Percentiles rank a stretch among this genome's conserved stretches.
These are phyloP conservation scores for Lodderomyces parapsilosis DNA, from an alignment of 1,139 yeast species.

Conservation along the genomic window DNA sequence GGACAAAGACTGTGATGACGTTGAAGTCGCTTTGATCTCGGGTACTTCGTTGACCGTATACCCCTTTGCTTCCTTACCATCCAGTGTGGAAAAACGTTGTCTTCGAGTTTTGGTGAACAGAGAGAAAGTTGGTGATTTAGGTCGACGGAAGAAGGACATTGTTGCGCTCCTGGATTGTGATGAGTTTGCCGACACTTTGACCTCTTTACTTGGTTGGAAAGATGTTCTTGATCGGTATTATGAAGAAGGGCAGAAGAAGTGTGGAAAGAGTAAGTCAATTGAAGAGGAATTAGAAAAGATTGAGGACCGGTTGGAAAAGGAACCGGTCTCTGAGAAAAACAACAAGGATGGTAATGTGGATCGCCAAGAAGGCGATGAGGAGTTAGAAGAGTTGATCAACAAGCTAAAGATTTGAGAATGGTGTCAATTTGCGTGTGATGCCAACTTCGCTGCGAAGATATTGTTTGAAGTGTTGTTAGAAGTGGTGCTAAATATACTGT, in stretches of 20 bases:
- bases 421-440: too few species aligned
- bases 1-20: slow-evolving; percentile 58
- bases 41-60: slow-evolving; percentile 89
- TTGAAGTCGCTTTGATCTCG: slow-evolving; percentile 82
- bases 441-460: too few species aligned
- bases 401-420: neutral
- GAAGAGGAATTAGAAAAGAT: slow-evolving; percentile 12
- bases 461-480: too few species aligned
- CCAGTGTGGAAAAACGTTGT: slow-evolving; percentile 51
- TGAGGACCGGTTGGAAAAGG: slow-evolving; percentile 6
- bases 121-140: slow-evolving; percentile 70
- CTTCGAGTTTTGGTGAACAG: slow-evolving; percentile 68
- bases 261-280: slow-evolving; percentile 15
- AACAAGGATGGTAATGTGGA: neutral
- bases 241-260: slow-evolving; percentile 15
- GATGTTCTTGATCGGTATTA: slow-evolving; percentile 44
- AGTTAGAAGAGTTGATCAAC: neutral
- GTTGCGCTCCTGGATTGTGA: slow-evolving; percentile 66
- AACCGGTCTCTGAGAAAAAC: slow-evolving; percentile 7
- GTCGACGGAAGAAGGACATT: slow-evolving; percentile 56
- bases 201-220: slow-evolving; percentile 63
- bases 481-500: too few species aligned
- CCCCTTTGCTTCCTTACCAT: slow-evolving; percentile 85
- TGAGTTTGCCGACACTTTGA: slow-evolving; percentile 51
- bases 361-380: neutral